A percentile compares a stretch with the other conserved stretches of the same genome.
Conservation (phyloP, 2,329 filamentous ascomycete species). For the Dissoconium aciculare region DNA sequence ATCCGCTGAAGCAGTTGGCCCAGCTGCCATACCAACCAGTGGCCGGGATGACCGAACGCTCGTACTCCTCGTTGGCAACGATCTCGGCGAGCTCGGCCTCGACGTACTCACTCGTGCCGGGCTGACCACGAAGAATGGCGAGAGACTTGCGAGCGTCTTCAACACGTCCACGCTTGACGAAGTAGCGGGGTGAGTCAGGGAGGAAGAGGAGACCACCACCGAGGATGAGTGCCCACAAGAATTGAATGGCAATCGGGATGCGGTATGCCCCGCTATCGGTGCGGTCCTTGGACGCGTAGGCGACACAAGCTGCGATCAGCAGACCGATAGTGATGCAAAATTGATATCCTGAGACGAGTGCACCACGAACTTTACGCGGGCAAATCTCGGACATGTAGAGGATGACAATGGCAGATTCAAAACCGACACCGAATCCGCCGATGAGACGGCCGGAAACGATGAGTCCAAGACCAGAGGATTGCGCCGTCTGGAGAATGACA, state of each 20-base stretch:
- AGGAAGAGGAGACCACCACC: slow-evolving; percentile 57
- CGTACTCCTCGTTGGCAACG: slow-evolving; percentile 77
- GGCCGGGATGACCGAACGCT: slow-evolving; percentile 51
- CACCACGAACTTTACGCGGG: slow-evolving; percentile 46
- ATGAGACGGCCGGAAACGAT: slow-evolving; percentile 61
- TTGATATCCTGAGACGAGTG: slow-evolving; percentile 68
- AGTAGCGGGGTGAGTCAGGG: slow-evolving; percentile 76
- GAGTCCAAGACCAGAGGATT: slow-evolving; percentile 39
- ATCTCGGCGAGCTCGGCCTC: slow-evolving; percentile 70
- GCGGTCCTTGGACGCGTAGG: slow-evolving; percentile 53
- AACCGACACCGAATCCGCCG: slow-evolving; percentile 64
- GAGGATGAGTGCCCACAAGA: slow-evolving; percentile 65
- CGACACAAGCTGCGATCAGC: slow-evolving; percentile 56
- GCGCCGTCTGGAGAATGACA: slow-evolving; percentile 50
- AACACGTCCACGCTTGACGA: slow-evolving; percentile 60
- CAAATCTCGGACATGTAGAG: slow-evolving; percentile 75
- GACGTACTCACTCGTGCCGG: slow-evolving; percentile 57
- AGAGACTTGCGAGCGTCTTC: slow-evolving; percentile 49
- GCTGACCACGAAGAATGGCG: slow-evolving; percentile 57
- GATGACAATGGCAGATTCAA: slow-evolving; percentile 66
- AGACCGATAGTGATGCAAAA: slow-evolving; percentile 66
- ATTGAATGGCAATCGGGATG: slow-evolving; percentile 67
- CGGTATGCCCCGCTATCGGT: slow-evolving; percentile 55
- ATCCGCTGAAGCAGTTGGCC: slow-evolving; percentile 48
- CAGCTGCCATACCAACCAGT: slow-evolving; percentile 53